These are phyloP conservation scores for Deakozyma indianensis DNA, from an alignment of 805 yeast genomes.

Conservation along the genomic window DNA sequence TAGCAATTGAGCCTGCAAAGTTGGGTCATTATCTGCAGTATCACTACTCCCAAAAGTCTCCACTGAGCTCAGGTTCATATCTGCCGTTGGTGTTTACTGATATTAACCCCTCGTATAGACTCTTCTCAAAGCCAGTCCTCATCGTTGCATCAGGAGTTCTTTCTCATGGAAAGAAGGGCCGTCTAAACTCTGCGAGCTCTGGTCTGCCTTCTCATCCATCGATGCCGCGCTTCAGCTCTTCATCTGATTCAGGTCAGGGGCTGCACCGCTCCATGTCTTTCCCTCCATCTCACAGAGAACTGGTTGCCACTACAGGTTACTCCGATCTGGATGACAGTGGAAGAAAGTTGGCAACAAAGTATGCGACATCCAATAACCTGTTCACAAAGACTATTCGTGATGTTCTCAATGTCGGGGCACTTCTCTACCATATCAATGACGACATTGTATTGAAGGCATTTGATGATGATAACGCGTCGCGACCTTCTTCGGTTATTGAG, in stretches of 20 bases:
- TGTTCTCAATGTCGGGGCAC: constrained; percentile 45
- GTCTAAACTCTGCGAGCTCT: constrained; percentile 1
- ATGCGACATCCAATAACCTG: constrained; percentile 26
- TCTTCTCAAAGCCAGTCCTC: constrained; percentile 38
- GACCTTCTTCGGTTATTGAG: constrained; percentile 36
- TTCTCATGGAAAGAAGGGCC: not conserved
- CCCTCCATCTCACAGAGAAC: constrained; percentile 18
- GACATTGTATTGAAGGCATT: constrained; percentile 48
- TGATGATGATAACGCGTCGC: constrained; percentile 22
- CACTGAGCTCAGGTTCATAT: constrained; percentile 47
- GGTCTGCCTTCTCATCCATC: constrained; percentile 6
- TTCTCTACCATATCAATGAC: constrained; percentile 38
- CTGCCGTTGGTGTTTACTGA: constrained; percentile 54
- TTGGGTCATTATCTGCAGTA: constrained; percentile 29
- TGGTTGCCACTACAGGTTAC: constrained; percentile 29
- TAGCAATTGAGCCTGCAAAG: constrained; percentile 47
- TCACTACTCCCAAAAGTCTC: constrained; percentile 36
- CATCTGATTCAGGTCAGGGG: not conserved
- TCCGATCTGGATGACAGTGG: constrained; percentile 30
- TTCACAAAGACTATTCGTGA: constrained; percentile 46
- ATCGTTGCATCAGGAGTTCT: constrained; percentile 37
- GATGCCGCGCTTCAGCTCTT: constrained; percentile 1
- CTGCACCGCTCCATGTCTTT: constrained; percentile 22
- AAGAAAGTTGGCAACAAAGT: constrained; percentile 19
- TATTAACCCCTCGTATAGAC: constrained; percentile 35